A percentile compares a stretch with the other conserved stretches of the same genome.
These are phyloP conservation scores for Rhodotorula glutinis DNA, from an alignment of 1,284 basidiomycete species.

Conservation along the genomic window DNA sequence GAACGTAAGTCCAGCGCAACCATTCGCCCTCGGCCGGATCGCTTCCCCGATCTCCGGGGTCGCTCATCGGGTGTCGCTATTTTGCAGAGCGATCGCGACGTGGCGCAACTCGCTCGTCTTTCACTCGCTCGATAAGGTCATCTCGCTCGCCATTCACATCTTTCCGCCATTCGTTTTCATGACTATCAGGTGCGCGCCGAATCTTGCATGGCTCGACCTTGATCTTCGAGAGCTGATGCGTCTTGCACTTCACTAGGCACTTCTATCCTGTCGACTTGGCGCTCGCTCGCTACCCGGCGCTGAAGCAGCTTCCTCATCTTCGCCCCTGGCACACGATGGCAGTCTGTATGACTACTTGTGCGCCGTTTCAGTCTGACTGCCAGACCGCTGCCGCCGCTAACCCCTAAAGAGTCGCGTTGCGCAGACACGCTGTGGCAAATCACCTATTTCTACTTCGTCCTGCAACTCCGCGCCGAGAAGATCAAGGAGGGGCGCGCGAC, in stretches of 20 bases:
- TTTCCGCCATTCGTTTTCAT: conserved; percentile 42
- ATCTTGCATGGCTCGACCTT: not conserved
- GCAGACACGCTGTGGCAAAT: conserved; percentile 45
- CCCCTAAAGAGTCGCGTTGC: too few species aligned
- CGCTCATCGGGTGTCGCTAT: not conserved
- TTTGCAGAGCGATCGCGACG: conserved; percentile 42
- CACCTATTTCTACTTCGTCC: conserved; percentile 44
- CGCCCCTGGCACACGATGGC: conserved; percentile 35
- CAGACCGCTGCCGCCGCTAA: too few species aligned
- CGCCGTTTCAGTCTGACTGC: not conserved
- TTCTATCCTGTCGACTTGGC: conserved; percentile 39
- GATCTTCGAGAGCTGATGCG: not conserved
- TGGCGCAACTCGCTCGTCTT: conserved; percentile 48
- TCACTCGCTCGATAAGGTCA: conserved; percentile 47
- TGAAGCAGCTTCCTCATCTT: conserved; percentile 28
- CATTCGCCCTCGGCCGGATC: too few species aligned
- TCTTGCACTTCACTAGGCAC: conserved; percentile 17
- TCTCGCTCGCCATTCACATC: conserved; percentile 46
- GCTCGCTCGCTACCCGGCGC: conserved; percentile 39
- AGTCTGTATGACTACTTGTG: conserved; percentile 40
- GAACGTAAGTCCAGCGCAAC: conserved; percentile 23
- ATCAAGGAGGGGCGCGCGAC: conserved; percentile 46
- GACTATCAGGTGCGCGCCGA: conserved; percentile 31
- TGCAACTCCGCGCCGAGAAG: conserved; percentile 45
- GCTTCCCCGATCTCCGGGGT: too few species aligned